Percentiles rank a stretch among this genome's conserved stretches.
These are phyloP conservation scores for Cardamine occulta DNA, from an alignment of 345 rosid species.

Conservation along the genomic window DNA sequence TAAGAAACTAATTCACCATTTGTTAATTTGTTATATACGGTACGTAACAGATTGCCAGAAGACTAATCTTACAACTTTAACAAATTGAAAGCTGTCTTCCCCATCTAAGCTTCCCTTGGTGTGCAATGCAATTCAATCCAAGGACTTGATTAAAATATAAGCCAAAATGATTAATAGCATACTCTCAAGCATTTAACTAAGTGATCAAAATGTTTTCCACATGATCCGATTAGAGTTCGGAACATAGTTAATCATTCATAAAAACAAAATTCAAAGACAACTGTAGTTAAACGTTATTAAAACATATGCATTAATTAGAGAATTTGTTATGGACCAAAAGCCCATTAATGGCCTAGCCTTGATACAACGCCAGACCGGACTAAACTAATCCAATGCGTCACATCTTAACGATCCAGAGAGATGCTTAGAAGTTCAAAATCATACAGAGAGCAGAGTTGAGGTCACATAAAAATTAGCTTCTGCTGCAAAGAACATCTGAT, in stretches of 20 bases:
- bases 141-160: not conserved
- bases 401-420: not conserved
- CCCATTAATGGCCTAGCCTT: conserved; percentile 1
- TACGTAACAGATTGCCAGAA: conserved; percentile 24
- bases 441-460: conserved; percentile 10
- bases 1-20: conserved; percentile 7
- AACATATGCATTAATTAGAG: not conserved
- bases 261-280: not conserved
- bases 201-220: not conserved
- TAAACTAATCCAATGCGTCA: not conserved
- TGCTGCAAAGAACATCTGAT: conserved; percentile 16
- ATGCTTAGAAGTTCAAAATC: conserved; percentile 16
- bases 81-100: not conserved
- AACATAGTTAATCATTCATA: too few relatives aligned
- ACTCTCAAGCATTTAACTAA: conserved; percentile 1
- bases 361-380: not conserved
- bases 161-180: not conserved
- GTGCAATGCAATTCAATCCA: conserved; percentile 38
- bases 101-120: not conserved
- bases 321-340: conserved; percentile 18
- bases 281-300: not conserved
- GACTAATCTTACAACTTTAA: conserved; percentile 15
- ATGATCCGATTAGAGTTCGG: not conserved
- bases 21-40: not conserved
- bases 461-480: conserved; percentile 12